phyloP scores from a whole-genome alignment of 1,284 basidiomycete species.

The Dichomitus squalens region DNA sequence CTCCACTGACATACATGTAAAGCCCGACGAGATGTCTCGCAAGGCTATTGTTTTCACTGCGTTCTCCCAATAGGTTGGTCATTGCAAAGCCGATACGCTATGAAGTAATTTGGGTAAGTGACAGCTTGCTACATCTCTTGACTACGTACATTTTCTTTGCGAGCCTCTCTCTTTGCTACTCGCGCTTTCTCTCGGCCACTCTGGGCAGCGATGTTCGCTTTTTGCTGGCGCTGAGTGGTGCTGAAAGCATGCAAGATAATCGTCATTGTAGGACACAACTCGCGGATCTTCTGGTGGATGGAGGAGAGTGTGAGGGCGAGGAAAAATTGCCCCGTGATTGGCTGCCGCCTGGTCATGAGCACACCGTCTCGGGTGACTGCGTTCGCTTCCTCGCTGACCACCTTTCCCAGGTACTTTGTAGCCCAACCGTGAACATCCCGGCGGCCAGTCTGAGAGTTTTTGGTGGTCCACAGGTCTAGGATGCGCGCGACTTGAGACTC shows the following conservation, averaged over 20 bases:
- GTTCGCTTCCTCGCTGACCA: background rate
- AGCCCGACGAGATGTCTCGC: slow-evolving; percentile 30
- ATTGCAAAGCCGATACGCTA: slow-evolving; percentile 6
- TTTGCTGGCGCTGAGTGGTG: slow-evolving; percentile 2
- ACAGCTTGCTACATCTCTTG: too few relatives aligned
- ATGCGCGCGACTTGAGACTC: background rate
- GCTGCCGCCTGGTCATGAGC: background rate
- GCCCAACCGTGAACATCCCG: background rate
- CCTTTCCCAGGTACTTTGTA: background rate
- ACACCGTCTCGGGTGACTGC: background rate
- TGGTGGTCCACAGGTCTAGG: background rate
- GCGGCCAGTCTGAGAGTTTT: background rate
- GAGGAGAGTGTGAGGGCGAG: background rate
- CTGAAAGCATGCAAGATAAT: slow-evolving; percentile 1
- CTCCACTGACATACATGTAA: slow-evolving; percentile 37
- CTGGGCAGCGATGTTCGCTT: background rate
- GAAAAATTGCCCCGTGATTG: background rate
- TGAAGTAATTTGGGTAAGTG: too few relatives aligned
- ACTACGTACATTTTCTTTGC: too few relatives aligned
- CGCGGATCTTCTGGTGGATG: background rate
- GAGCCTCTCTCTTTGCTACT: too few relatives aligned
- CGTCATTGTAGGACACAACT: slow-evolving; percentile 1
- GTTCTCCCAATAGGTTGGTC: slow-evolving; percentile 28
- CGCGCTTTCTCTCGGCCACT: too few relatives aligned
- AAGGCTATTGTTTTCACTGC: slow-evolving; percentile 36